A percentile compares a stretch with the other conserved stretches of the same genome.
phyloP scores from a whole-genome alignment of 1,284 basidiomycete genomes.

The Exobasidium rhododendri region DNA sequence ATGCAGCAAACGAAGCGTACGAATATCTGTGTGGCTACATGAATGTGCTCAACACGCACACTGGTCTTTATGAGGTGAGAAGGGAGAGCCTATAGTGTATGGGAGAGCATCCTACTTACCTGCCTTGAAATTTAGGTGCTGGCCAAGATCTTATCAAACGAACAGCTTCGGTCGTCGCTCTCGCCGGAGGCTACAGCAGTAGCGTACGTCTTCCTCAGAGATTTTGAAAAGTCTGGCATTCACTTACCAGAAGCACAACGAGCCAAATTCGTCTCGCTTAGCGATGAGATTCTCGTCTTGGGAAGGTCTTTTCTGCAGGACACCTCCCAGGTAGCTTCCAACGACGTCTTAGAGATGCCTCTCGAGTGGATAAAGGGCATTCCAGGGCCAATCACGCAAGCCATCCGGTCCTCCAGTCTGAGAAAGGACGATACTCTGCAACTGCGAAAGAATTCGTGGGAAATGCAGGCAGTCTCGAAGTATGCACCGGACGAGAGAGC shows the following conservation, averaged over 20 bases:
- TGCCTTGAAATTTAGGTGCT: constrained; percentile 54
- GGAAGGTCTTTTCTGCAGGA: constrained; percentile 76
- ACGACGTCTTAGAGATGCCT: neutral
- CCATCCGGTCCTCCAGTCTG: neutral
- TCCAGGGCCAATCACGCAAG: neutral
- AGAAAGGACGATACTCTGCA: neutral
- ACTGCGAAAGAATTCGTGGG: constrained; percentile 57
- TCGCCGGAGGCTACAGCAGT: constrained; percentile 60
- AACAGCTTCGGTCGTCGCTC: constrained; percentile 46
- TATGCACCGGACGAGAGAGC: constrained; percentile 76
- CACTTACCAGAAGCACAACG: constrained; percentile 76
- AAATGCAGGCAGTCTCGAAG: constrained; percentile 87
- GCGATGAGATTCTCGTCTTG: constrained; percentile 84
- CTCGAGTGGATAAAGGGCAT: constrained; percentile 7
- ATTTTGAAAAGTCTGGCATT: constrained; percentile 97
- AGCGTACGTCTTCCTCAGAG: constrained; percentile 86
- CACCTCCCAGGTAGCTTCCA: neutral
- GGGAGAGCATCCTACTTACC: constrained; percentile 9
- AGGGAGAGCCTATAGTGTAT: constrained; percentile 15
- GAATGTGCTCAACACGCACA: constrained; percentile 94
- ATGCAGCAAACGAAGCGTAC: constrained; percentile 80
- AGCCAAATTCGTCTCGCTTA: constrained; percentile 78
- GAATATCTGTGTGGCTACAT: constrained; percentile 91
- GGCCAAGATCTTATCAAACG: constrained; percentile 53
- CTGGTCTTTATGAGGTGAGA: constrained; percentile 77